phyloP scores from a whole-genome alignment of 1,284 basidiomycete genomes.

The Ustilago curta region DNA sequence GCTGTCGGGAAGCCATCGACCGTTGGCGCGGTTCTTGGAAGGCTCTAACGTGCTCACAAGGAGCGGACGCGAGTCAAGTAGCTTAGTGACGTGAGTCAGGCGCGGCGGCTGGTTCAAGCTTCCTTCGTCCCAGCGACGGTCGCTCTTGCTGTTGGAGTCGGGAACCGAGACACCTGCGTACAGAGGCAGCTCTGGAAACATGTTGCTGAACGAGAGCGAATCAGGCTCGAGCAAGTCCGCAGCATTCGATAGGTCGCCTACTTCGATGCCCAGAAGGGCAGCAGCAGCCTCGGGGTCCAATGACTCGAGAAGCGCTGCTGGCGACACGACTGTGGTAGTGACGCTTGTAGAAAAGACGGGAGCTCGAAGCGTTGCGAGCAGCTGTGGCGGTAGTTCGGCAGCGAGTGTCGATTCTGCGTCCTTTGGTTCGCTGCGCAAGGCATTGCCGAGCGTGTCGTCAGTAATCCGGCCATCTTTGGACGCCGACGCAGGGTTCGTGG shows the following conservation, averaged over 20 bases:
- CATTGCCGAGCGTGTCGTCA: slow-evolving; percentile 12
- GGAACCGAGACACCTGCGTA: slow-evolving; percentile 67
- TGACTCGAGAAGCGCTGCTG: slow-evolving; percentile 54
- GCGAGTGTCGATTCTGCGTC: slow-evolving; percentile 58
- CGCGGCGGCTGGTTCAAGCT: slow-evolving; percentile 56
- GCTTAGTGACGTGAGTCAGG: slow-evolving; percentile 72
- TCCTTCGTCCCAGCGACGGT: slow-evolving; percentile 72
- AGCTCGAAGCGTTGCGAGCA: slow-evolving; percentile 62
- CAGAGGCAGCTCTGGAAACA: slow-evolving; percentile 73
- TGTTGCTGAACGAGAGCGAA: slow-evolving; percentile 55
- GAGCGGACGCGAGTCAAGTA: slow-evolving; percentile 74
- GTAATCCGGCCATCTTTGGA: neutral
- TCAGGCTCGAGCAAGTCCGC: slow-evolving; percentile 49
- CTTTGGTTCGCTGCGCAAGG: slow-evolving; percentile 35
- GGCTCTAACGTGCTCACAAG: slow-evolving; percentile 74
- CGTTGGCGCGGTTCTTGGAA: slow-evolving; percentile 70
- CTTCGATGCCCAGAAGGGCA: slow-evolving; percentile 56
- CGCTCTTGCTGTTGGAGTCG: slow-evolving; percentile 65
- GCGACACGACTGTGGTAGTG: slow-evolving; percentile 59
- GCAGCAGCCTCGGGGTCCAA: slow-evolving; percentile 58
- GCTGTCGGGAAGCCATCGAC: slow-evolving; percentile 70
- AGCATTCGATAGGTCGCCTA: slow-evolving; percentile 39
- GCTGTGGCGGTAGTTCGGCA: slow-evolving; percentile 56
- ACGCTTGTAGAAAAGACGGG: slow-evolving; percentile 64
- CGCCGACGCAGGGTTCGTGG: neutral